phyloP scores from a whole-genome alignment of 1,139 yeast genomes.

The Pichia sp. region DNA sequence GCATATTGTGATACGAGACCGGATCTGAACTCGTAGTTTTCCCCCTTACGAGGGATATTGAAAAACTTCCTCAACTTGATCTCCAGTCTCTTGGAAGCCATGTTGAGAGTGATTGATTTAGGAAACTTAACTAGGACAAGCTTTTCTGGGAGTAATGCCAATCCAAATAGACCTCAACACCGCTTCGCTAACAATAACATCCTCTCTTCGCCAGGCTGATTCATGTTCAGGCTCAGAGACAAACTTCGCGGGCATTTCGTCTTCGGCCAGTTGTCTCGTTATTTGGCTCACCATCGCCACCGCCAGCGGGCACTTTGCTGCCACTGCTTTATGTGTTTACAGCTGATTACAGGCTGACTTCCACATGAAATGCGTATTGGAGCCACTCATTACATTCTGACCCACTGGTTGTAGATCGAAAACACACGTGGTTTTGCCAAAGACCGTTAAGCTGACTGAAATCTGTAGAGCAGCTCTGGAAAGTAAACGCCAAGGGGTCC shows the following conservation, averaged over 20 bases:
- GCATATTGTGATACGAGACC: slow-evolving; percentile 96
- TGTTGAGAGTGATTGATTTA: not conserved
- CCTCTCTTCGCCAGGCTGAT: not conserved
- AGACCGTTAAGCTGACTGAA: too few species aligned
- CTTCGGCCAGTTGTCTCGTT: not conserved
- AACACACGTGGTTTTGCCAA: too few species aligned
- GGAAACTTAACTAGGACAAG: not conserved
- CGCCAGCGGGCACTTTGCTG: too few species aligned
- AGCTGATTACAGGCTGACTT: too few species aligned
- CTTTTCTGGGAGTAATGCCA: not conserved
- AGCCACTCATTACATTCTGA: too few species aligned
- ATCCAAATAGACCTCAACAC: not conserved
- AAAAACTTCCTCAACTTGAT: slow-evolving; percentile 50
- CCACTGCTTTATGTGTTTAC: too few species aligned
- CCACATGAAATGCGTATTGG: too few species aligned
- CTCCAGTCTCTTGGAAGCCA: slow-evolving; percentile 35
- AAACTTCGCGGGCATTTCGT: not conserved
- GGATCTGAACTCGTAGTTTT: slow-evolving; percentile 79
- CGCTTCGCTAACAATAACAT: not conserved
- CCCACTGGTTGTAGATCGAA: too few species aligned
- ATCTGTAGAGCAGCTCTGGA: too few species aligned
- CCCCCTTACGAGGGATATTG: slow-evolving; percentile 62
- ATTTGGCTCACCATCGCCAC: not conserved
- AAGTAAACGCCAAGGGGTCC: too few species aligned
- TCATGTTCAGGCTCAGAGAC: not conserved